Base-by-base conservation (phyloP, 139 green algal species). In the Pleodorina starrii region DNA sequence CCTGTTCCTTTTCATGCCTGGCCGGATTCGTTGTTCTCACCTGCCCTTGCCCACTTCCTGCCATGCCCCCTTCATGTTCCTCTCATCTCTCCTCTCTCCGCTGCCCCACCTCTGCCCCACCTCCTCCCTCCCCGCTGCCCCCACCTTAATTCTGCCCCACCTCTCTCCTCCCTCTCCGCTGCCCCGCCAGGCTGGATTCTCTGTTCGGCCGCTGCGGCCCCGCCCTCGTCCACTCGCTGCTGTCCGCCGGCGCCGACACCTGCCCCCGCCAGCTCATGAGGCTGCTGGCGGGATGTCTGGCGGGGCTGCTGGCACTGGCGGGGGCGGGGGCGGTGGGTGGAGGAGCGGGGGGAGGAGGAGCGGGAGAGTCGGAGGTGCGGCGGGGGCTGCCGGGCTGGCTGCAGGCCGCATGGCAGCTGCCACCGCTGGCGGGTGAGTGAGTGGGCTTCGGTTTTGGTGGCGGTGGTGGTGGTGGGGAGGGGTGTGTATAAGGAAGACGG, bases 181-280 rank as follows among this genome's bases (percentile, higher is more conserved):
- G 16, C 25, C 14, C 40, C 40, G 25, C 69, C 71, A 91, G 90
- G 86, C 48, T 93, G 54, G 46, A 85, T 32, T 32, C n/a, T 5
- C 50, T 69, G 36, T 44, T 93, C 46, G n/a, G 23, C 0, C 43
- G 71, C 27, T 85, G 95, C 14, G 95, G 94, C 4, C 60, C 92
- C 54, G 16, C 2, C 23, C 84, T 96, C 43, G 60, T 94, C 46
- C 51, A 19, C 7, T 57, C 44, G 17, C 89, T 97, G 54, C 69
- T 97, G 79, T 21, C 84, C n/a, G 93, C 84, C 2, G 57, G 89
- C 36, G 85, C 83, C 19, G 94, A 95, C 76, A 96, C 92, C 32
- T 93, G 90, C 73, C 96, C 95, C 25, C 86, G 90, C n/a, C 90
- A 95, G 84, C 93, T 97, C 50, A 66, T 97, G 89, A 80, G 96